phyloP scores from a whole-genome alignment of 805 yeast species.

The Myxozyma neotropica region DNA sequence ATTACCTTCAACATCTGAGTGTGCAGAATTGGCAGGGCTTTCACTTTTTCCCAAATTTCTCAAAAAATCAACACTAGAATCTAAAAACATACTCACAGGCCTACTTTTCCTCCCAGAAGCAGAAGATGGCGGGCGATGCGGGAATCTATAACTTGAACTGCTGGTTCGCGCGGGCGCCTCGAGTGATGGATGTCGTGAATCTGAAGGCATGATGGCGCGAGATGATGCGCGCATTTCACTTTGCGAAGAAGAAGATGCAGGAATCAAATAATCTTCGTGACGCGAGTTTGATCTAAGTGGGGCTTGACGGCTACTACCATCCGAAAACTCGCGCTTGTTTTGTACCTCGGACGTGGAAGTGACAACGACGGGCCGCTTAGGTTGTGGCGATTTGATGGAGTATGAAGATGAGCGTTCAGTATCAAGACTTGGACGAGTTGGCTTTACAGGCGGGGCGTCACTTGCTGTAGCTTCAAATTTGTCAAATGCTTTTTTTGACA shows the following conservation, averaged over 20 bases:
- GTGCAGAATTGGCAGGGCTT: conserved; percentile 24
- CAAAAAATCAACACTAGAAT: conserved; percentile 32
- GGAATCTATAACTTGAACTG: not conserved
- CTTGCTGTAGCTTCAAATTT: conserved; percentile 1
- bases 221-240: conserved; percentile 22
- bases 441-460: not conserved
- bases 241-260: too few relatives aligned
- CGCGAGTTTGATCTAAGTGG: not conserved
- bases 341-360: not conserved
- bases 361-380: conserved; percentile 12
- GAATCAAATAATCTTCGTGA: not conserved
- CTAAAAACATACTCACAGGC: conserved; percentile 32
- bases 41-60: conserved; percentile 25
- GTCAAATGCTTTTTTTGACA: conserved; percentile 9
- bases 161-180: conserved; percentile 7
- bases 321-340: conserved; percentile 13
- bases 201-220: conserved; percentile 22
- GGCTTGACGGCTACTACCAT: conserved; percentile 1
- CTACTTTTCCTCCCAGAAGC: conserved; percentile 16
- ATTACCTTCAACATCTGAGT: conserved; percentile 10
- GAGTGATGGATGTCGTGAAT: conserved; percentile 24
- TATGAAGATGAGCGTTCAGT: conserved; percentile 7
- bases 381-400: conserved; percentile 21
- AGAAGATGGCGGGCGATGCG: conserved; percentile 7
- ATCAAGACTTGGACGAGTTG: conserved; percentile 10